These are phyloP conservation scores for Pestalotiopsis sp. DNA, from an alignment of 2,329 filamentous ascomycete species.

Conservation along the genomic window DNA sequence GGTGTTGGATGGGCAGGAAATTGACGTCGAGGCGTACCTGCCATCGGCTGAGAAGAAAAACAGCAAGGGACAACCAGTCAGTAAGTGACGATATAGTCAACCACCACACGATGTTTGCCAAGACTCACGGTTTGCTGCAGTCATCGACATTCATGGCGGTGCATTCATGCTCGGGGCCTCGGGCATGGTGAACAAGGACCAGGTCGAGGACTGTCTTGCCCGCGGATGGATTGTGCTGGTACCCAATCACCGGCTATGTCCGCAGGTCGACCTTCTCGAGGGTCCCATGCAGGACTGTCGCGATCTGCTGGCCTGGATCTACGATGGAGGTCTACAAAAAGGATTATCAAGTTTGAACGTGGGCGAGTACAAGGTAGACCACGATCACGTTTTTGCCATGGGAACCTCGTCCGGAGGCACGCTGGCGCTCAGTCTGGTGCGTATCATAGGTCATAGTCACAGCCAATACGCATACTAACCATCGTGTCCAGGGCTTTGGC, in stretches of 20 bases:
- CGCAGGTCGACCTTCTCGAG: slow-evolving; percentile 11
- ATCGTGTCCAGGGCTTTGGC: slow-evolving; percentile 36
- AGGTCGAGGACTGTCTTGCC: slow-evolving; percentile 38
- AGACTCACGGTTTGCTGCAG: slow-evolving; percentile 20
- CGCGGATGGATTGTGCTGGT: slow-evolving; percentile 41
- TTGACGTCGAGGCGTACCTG: slow-evolving; percentile 32
- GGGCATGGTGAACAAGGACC: slow-evolving; percentile 39
- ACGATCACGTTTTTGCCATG: slow-evolving; percentile 34
- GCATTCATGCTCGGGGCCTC: slow-evolving; percentile 44
- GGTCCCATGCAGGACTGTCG: slow-evolving; percentile 15
- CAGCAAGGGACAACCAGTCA: not conserved
- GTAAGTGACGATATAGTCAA: not conserved
- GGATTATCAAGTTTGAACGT: slow-evolving; percentile 22
- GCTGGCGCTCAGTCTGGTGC: slow-evolving; percentile 37
- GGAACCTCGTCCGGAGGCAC: slow-evolving; percentile 40
- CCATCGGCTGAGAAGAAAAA: slow-evolving; percentile 14
- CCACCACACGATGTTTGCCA: not conserved
- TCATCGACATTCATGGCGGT: slow-evolving; percentile 46
- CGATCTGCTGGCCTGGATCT: slow-evolving; percentile 37
- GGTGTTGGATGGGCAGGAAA: slow-evolving; percentile 26
- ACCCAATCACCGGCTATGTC: slow-evolving; percentile 28
- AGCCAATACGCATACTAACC: not conserved
- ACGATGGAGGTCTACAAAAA: slow-evolving; percentile 30
- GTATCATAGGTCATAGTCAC: slow-evolving; percentile 8
- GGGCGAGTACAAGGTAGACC: slow-evolving; percentile 21